phyloP scores from a whole-genome alignment of 2,329 filamentous ascomycete genomes.

The Trichoderma simmonsii region DNA sequence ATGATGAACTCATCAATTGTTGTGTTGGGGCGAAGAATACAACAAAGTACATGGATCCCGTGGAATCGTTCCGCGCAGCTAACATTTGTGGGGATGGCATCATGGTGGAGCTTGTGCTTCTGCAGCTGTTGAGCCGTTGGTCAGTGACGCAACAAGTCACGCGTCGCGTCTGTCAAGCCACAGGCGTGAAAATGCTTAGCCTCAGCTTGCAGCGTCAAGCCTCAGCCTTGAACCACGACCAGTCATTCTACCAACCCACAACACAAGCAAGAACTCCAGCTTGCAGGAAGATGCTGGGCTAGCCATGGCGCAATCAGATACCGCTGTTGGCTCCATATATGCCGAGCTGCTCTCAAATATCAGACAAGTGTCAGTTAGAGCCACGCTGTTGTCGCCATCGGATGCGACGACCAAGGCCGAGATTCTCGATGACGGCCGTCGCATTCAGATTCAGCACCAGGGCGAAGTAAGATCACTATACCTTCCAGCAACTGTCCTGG shows the following conservation, averaged over 20 bases:
- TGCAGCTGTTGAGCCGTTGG: background rate
- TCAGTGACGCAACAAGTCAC: constrained; percentile 16
- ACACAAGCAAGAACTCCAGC: background rate
- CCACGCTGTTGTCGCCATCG: constrained; percentile 45
- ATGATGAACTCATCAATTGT: background rate
- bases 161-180: constrained; percentile 9
- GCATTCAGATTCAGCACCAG: constrained; percentile 48
- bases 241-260: background rate
- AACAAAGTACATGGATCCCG: background rate
- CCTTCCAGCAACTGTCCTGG: constrained; percentile 44
- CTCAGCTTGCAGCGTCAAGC: background rate
- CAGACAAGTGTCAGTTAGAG: constrained; percentile 59
- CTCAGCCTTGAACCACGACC: background rate
- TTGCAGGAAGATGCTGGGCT: background rate
- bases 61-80: background rate
- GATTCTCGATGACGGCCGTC: constrained; percentile 44
- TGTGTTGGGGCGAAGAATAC: constrained; percentile 8
- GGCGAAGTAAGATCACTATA: constrained; percentile 33
- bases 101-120: constrained; percentile 3
- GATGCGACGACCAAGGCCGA: constrained; percentile 42
- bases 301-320: constrained; percentile 21
- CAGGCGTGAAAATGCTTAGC: background rate
- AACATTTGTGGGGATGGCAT: constrained; percentile 6
- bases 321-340: constrained; percentile 46
- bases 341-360: constrained; percentile 65